Evolutionary conservation across 352 stramenopile species (phyloP).

Genomic region (Saprolegnia parasitica): DNA sequence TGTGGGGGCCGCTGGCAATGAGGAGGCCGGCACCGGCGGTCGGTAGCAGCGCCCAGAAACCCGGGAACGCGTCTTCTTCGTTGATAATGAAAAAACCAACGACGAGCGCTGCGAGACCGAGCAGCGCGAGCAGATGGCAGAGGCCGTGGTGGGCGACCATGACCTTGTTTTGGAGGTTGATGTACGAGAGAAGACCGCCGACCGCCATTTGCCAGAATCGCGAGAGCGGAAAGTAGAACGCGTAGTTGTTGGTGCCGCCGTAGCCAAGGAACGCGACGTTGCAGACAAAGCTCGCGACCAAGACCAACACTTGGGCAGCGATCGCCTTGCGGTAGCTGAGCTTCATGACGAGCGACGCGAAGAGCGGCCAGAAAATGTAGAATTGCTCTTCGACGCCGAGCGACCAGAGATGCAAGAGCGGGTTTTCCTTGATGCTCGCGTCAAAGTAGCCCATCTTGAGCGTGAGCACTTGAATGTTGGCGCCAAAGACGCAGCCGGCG

Average conservation of each 20-base stretch:
- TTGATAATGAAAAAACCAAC: slow-evolving; percentile 10
- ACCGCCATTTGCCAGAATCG: slow-evolving; percentile 29
- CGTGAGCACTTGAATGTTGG: slow-evolving; percentile 25
- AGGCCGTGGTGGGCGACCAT: not conserved
- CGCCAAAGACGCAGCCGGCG: slow-evolving; percentile 16
- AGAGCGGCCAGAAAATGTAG: slow-evolving; percentile 29
- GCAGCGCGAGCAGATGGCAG: not conserved
- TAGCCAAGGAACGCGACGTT: slow-evolving; percentile 21
- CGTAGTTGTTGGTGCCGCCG: slow-evolving; percentile 14
- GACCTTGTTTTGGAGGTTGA: not conserved
- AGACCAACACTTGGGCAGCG: not conserved
- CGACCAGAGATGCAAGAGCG: slow-evolving; percentile 27
- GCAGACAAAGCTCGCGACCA: slow-evolving; percentile 20
- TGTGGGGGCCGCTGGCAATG: slow-evolving; percentile 1
- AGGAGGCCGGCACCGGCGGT: slow-evolving; percentile 6
- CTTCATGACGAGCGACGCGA: slow-evolving; percentile 5
- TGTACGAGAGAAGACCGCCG: slow-evolving; percentile 22
- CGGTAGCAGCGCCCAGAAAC: slow-evolving; percentile 26
- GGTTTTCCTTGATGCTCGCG: slow-evolving; percentile 19
- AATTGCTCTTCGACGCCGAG: slow-evolving; percentile 31
- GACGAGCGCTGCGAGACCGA: slow-evolving; percentile 2
- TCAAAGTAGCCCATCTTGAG: slow-evolving; percentile 26
- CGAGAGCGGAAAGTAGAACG: slow-evolving; percentile 27
- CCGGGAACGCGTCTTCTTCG: slow-evolving; percentile 8
- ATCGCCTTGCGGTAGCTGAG: slow-evolving; percentile 9